Conservation (phyloP, 2,329 filamentous ascomycete species). For the Moelleriella libera region DNA sequence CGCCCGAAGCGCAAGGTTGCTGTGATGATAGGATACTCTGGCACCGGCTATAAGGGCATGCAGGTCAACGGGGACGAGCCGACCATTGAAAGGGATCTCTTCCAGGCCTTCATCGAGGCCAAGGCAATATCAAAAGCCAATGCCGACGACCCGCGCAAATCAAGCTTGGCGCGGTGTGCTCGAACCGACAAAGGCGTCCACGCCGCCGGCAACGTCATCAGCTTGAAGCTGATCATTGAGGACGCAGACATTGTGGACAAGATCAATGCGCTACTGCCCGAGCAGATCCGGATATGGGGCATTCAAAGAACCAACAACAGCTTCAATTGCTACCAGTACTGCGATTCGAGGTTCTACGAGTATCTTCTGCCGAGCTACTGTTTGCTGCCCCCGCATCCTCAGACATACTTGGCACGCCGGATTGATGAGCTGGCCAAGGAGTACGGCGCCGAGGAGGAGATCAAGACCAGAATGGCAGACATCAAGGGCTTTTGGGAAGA, state of each 20-base stretch:
- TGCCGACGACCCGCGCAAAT: constrained; percentile 92
- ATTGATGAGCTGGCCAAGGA: constrained; percentile 66
- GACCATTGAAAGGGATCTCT: constrained; percentile 93
- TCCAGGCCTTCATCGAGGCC: constrained; percentile 78
- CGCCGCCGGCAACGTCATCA: constrained; percentile 89
- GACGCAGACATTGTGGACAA: constrained; percentile 76
- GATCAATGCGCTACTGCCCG: constrained; percentile 74
- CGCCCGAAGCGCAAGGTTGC: constrained; percentile 93
- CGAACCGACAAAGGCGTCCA: constrained; percentile 96
- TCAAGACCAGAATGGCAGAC: constrained; percentile 57
- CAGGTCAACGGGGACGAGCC: constrained; percentile 74
- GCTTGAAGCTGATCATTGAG: constrained; percentile 89
- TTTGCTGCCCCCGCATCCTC: constrained; percentile 81
- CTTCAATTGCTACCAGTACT: constrained; percentile 90
- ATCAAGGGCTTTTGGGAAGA: constrained; percentile 71
- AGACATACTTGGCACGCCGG: constrained; percentile 72
- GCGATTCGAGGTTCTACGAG: constrained; percentile 93
- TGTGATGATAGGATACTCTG: constrained; percentile 88
- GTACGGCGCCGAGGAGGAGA: constrained; percentile 55
- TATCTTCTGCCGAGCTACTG: constrained; percentile 91
- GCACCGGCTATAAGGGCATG: constrained; percentile 94
- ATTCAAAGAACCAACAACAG: constrained; percentile 77
- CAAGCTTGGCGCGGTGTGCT: constrained; percentile 82
- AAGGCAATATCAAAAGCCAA: constrained; percentile 95
- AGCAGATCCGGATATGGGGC: constrained; percentile 91